Base-by-base conservation (phyloP, 2,329 filamentous ascomycete species). In the Venturia aucupariae region DNA sequence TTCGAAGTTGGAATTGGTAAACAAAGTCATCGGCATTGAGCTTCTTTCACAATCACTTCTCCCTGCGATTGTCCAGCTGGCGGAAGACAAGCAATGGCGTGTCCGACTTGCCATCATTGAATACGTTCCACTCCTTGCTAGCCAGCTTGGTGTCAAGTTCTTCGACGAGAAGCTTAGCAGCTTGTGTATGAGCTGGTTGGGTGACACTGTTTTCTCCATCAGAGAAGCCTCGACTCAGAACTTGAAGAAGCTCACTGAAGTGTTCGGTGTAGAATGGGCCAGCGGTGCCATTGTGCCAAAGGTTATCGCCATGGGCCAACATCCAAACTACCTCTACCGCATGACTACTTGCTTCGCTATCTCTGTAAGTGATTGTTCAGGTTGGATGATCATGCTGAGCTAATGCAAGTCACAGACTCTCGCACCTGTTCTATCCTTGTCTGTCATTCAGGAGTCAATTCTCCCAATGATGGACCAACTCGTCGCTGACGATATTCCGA, bases 281-380 rank as follows among this genome's bases (percentile, higher is more conserved):
- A 95, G 89, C 76, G 90, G 92, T 75, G 92, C 92, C 59, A 99
- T 99, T 73, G 96, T 99, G 71, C 94, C 94, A 66, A 97, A 97
- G 81, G 94, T 99, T 68, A 94, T 96, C 84, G 90, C 90, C 44
- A 97, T 99, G 94, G 94, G 94, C 66, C 90, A 91, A 74, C 94
- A 99, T 76, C 91, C 93, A 67, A 99, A 99, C 80, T 99, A 99
- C 76, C 88, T 99, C 63, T 99, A 99, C 84, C 86, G 94, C 75
- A 99, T 99, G 94, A 99, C 94, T 11, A 99, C 94, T n/a, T 97
- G 93, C 80, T 99, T 99, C 76, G 94, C 94, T 67, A 95, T 99
- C 69, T 93, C 92, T 71, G 94, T 99, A 84, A 82, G 90, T 60
- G n/a, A 30, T n/a, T 35, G 11, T 41, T 46, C 17, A 60, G 62